A percentile compares a stretch with the other conserved stretches of the same genome.
phyloP scores from a whole-genome alignment of 495 filamentous ascomycete genomes.

The Paragyromitra xinjiangensis region DNA sequence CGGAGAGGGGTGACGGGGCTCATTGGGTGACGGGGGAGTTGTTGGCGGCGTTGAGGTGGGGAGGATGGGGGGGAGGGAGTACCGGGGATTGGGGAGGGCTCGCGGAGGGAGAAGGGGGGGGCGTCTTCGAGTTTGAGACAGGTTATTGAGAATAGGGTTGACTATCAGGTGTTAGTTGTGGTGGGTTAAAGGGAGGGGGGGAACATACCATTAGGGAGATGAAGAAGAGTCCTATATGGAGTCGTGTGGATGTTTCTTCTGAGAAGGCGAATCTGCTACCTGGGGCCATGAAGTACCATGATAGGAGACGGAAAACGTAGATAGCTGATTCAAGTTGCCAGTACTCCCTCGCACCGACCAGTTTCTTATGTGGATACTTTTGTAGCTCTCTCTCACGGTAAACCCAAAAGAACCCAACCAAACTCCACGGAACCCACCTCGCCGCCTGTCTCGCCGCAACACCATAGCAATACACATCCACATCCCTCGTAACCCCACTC shows the following conservation, averaged over 20 bases:
- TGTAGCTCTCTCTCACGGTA: slow-evolving; percentile 46
- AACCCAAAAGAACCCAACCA: slow-evolving; percentile 50
- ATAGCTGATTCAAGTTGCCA: slow-evolving; percentile 36
- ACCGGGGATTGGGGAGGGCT: slow-evolving; percentile 40
- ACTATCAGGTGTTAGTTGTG: slow-evolving; percentile 18
- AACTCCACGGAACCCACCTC: slow-evolving; percentile 42
- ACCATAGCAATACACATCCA: slow-evolving; percentile 46
- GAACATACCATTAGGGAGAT: slow-evolving; percentile 47
- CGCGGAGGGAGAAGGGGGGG: slow-evolving; percentile 52
- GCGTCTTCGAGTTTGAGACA: slow-evolving; percentile 54
- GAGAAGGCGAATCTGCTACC: slow-evolving; percentile 22
- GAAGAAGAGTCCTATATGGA: slow-evolving; percentile 52
- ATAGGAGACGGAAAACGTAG: slow-evolving; percentile 26
- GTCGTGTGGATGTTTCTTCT: slow-evolving; percentile 27
- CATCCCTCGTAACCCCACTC: slow-evolving; percentile 20
- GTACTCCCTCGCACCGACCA: slow-evolving; percentile 51
- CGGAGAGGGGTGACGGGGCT: slow-evolving; percentile 34
- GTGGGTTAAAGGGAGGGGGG: neutral
- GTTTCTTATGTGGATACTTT: slow-evolving; percentile 47
- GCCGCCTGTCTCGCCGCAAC: slow-evolving; percentile 39
- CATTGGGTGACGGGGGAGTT: slow-evolving; percentile 33
- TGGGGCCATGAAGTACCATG: slow-evolving; percentile 44
- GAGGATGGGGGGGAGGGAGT: slow-evolving; percentile 48
- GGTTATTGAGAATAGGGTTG: slow-evolving; percentile 48
- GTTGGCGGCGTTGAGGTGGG: slow-evolving; percentile 22